Conservation (phyloP, 2,329 filamentous ascomycete species). For the Trichoderma sp. region DNA sequence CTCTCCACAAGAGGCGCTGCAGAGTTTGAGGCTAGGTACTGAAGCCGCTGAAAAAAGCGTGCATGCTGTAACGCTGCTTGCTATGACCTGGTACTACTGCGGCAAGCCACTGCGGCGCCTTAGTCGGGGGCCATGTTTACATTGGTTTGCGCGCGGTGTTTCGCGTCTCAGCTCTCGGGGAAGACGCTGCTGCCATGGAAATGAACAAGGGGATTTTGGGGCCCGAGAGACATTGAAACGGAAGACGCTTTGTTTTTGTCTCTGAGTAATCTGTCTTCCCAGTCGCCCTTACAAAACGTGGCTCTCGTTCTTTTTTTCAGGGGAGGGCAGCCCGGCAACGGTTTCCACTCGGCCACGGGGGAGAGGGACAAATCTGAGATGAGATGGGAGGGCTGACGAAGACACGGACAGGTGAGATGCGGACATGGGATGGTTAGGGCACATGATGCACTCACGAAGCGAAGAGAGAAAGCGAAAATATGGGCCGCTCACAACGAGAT, state of each 20-base stretch:
- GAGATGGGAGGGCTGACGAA: background rate
- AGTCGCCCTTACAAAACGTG: conserved; percentile 3
- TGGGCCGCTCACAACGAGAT: background rate
- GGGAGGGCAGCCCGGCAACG: conserved; percentile 3
- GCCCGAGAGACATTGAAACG: background rate
- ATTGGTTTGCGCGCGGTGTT: background rate
- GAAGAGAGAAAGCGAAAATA: background rate
- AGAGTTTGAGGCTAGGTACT: background rate
- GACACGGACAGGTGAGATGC: background rate
- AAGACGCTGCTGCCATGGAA: background rate
- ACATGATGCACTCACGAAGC: background rate
- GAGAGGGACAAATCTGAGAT: background rate
- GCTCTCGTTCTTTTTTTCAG: background rate
- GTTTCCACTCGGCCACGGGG: background rate
- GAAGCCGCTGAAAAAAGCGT: background rate
- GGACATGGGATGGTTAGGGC: background rate
- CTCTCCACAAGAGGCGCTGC: conserved; percentile 9
- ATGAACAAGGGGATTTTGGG: background rate
- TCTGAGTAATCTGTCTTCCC: background rate
- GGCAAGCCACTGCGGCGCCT: background rate
- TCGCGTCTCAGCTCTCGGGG: background rate
- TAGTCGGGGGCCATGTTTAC: background rate
- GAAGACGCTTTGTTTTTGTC: background rate
- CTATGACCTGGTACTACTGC: background rate
- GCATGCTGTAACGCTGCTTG: background rate